Conservation (phyloP, 2,329 filamentous ascomycete species). For the Alternaria ethzedia region DNA sequence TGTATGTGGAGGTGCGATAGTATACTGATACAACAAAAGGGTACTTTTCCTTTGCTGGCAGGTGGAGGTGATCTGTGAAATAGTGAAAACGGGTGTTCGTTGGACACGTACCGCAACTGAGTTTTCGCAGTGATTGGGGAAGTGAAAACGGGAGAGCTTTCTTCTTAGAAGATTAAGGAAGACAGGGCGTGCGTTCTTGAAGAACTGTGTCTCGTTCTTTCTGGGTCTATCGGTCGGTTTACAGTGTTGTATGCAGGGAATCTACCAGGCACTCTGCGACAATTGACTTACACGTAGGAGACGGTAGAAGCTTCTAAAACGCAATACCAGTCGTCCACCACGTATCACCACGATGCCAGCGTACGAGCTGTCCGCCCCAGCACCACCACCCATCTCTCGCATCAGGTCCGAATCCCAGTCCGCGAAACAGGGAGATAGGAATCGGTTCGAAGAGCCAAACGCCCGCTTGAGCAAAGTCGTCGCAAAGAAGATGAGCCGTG, state of each 20-base stretch:
- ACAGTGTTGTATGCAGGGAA: not conserved
- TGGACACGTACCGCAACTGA: not conserved
- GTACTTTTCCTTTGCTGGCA: not conserved
- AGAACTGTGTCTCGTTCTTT: not conserved
- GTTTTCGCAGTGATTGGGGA: not conserved
- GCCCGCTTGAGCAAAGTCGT: slow-evolving; percentile 77
- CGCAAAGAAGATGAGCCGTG: slow-evolving; percentile 70
- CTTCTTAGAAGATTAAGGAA: too few relatives aligned
- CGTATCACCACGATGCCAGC: slow-evolving; percentile 64
- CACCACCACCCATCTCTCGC: slow-evolving; percentile 70
- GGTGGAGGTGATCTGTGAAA: not conserved
- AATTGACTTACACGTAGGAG: not conserved
- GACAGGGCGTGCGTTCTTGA: not conserved
- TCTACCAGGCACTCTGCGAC: not conserved
- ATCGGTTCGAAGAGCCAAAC: slow-evolving; percentile 84
- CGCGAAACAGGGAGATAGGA: slow-evolving; percentile 74
- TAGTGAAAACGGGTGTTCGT: not conserved
- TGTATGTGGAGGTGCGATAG: too few relatives aligned
- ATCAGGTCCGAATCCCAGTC: slow-evolving; percentile 65
- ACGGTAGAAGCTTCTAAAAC: slow-evolving; percentile 31
- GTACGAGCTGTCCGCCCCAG: slow-evolving; percentile 64
- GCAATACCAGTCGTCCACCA: slow-evolving; percentile 69
- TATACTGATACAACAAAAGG: too few relatives aligned
- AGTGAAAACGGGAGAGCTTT: not conserved
- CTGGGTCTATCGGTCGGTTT: not conserved